Base-by-base conservation (phyloP, 2,329 filamentous ascomycete species). In the Corinectria fuckeliana region DNA sequence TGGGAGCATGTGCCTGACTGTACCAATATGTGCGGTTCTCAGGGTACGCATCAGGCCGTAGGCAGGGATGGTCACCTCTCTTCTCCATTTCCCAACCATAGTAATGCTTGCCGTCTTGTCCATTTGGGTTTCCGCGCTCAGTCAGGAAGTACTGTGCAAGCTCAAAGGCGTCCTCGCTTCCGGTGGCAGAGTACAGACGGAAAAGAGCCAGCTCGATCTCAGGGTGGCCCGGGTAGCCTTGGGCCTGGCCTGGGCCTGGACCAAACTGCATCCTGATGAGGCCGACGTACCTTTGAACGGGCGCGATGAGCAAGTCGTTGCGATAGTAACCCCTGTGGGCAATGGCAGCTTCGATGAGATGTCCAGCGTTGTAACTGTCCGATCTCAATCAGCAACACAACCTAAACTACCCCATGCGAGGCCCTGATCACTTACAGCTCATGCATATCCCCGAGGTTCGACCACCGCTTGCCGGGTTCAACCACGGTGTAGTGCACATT, bases 401-500 rank as follows among this genome's bases (percentile, higher is more conserved):
- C 32, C 18, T n/a, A 7, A 5, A 16, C 8, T 7, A 28, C 2
- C n/a, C 11, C 14, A 18, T 5, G 18, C 42, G 16, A 16, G 23
- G 13, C 11, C 4, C 23, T 28, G 14, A 25, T 18, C n/a, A 39
- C 77, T 72, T 74, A 85, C 77, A 89, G 71, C 70, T 88, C 86
- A 73, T 88, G 85, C 74, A 87, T 80, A 70, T 89, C 86, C 47
- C 84, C 72, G 7, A 89, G 62, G 63, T 88, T 88, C 0, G 82
- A 80, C 75, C 84, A 88, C 8, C 85, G 71, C 50, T 82, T 81
- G 0, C 74, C 78, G 0, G 83, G 84, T 41, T 84, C 83, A 1
- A 87, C 82, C 0, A 88, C 82, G 0, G 83, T 86, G 61, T 83
- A 88, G 66, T 88, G 85, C 6, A 87, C 81, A 66, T 88, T 88